A percentile compares a stretch with the other conserved stretches of the same genome.
Conservation (phyloP, 2,329 filamentous ascomycete species). For the Talaromyces sp. region DNA sequence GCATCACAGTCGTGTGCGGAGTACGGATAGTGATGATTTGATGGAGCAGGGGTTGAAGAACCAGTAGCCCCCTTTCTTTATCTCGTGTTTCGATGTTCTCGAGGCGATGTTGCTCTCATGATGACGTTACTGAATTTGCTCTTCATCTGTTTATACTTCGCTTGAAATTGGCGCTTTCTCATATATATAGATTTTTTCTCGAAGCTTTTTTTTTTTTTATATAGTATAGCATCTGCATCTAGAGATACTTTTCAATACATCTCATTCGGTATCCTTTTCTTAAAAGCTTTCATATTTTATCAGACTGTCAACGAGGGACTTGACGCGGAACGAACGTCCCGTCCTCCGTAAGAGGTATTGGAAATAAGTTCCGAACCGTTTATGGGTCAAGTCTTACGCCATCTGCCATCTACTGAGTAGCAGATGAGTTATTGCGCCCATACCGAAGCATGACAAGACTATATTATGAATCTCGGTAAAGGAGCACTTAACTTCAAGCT, state of each 20-base stretch:
- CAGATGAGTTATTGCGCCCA: too few species aligned
- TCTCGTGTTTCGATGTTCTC: too few species aligned
- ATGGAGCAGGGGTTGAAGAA: conserved; percentile 41
- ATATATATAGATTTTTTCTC: neutral
- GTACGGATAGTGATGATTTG: conserved; percentile 34
- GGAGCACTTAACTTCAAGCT: too few species aligned
- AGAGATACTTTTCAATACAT: neutral
- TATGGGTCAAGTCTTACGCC: too few species aligned
- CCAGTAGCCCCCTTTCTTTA: neutral
- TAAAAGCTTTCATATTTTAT: neutral
- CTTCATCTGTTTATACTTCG: neutral
- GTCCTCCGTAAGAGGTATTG: neutral
- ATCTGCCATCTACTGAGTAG: too few species aligned
- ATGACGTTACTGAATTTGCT: neutral
- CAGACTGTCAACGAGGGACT: neutral
- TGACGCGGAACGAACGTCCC: neutral
- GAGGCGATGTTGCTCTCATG: neutral
- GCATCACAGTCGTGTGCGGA: conserved; percentile 24
- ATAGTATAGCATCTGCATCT: too few species aligned
- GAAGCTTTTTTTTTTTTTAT: neutral
- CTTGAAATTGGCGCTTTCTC: neutral
- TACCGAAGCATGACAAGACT: too few species aligned
- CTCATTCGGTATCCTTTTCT: too few species aligned
- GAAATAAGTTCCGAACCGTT: neutral
- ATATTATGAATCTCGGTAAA: too few species aligned